A percentile compares a stretch with the other conserved stretches of the same genome.
phyloP scores from a whole-genome alignment of 1,284 basidiomycete genomes.

The Moesziomyces sp. region DNA sequence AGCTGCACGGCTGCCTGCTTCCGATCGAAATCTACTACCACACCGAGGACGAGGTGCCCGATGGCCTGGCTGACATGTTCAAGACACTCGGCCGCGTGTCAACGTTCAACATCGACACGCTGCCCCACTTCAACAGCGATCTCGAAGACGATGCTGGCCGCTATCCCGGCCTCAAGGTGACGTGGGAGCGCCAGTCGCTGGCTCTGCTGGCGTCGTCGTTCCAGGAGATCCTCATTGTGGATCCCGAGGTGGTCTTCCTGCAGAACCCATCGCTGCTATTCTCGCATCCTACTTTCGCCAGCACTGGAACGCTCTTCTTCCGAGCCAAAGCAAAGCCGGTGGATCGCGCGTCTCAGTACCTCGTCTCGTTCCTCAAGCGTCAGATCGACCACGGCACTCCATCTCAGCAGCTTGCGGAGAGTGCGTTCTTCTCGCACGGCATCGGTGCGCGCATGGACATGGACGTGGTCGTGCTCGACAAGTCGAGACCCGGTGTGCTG shows the following conservation, averaged over 20 bases:
- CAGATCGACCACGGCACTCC: conserved; percentile 39
- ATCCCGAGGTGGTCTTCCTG: conserved; percentile 44
- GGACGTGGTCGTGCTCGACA: conserved; percentile 44
- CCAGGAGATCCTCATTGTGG: conserved; percentile 38
- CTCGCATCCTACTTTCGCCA: conserved; percentile 25
- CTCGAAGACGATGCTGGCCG: conserved; percentile 40
- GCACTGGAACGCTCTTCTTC: conserved; percentile 46
- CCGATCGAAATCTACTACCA: conserved; percentile 40
- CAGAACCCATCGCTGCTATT: conserved; percentile 30
- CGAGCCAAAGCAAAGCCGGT: conserved; percentile 36
- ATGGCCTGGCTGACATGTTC: conserved; percentile 16
- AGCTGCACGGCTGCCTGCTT: conserved; percentile 25
- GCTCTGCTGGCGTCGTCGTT: conserved; percentile 29
- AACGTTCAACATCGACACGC: conserved; percentile 19
- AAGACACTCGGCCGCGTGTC: conserved; percentile 20
- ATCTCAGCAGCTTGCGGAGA: conserved; percentile 24
- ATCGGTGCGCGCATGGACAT: conserved; percentile 42
- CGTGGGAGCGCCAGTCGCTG: conserved; percentile 28
- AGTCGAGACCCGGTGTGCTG: conserved; percentile 35
- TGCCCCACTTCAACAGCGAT: conserved; percentile 22
- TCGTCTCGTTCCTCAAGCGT: conserved; percentile 45
- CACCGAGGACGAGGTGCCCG: conserved; percentile 28
- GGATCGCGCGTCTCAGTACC: conserved; percentile 31
- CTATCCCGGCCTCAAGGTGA: conserved; percentile 30
- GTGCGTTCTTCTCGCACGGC: conserved; percentile 29